Evolutionary conservation across 2,329 filamentous ascomycete species (phyloP), one percentile per base, ranked within the genome.

Genomic region (Didymella pomorum): DNA sequence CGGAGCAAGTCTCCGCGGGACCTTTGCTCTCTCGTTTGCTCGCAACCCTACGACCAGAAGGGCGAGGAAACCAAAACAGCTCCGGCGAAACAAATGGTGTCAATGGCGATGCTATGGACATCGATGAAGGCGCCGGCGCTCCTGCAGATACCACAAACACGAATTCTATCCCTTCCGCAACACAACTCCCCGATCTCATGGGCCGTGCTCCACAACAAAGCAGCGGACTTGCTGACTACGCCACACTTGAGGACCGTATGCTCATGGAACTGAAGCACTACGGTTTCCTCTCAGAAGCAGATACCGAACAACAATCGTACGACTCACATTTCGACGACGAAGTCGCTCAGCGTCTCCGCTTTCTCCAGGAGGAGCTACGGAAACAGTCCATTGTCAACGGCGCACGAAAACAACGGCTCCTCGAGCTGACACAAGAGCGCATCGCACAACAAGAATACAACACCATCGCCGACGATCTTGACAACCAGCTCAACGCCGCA

Each of bases 371-470:
- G 51, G 89, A 92, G 50, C 84, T 99, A 2, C 90, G 92, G 65
- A 88, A 93, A 58, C 89, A 95, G 73, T 90, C 91, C 75, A 87
- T 96, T 55, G 82, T 91, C 76, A 99, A 99, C 75, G 94, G 93
- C 37, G 92, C 94, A 5, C 90, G 93, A 62, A 98, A 98, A 78
- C 84, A 92, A 7, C 87, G 93, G 2, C 83, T 99, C 11, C 87
- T 92, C 1, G 93, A 97, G 35, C 84, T 97, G 26, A 92, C 95
- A 8, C 90, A 93, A 68, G 93, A 97, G 75, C 89, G 92, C 65
- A 94, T 99, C 87, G 95, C 95, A 0, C 89, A 95, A 79, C 95
- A 99, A 74, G 95, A 99, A 76, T 99, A 97, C 81, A 90, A 89
- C 76, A 97, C 93, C 55, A 99, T 99, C 68, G 89, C 96, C 49